A percentile compares a stretch with the other conserved stretches of the same genome.
Conservation (phyloP, 2,329 filamentous ascomycete genomes). For the Fusarium sp. region DNA sequence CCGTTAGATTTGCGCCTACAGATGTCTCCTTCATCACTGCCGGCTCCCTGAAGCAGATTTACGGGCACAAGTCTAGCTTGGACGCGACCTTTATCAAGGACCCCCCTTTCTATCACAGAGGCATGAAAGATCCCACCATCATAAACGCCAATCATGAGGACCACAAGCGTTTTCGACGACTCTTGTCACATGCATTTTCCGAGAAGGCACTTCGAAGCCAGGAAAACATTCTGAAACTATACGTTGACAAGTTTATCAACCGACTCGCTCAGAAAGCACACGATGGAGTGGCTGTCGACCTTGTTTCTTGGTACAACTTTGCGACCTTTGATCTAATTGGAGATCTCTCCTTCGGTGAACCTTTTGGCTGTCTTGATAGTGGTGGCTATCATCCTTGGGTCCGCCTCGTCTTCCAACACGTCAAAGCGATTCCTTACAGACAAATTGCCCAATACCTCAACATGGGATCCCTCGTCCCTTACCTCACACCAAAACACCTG, state of each 20-base stretch:
- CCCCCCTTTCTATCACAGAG: background rate
- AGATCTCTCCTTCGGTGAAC: slow-evolving; percentile 44
- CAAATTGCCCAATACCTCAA: background rate
- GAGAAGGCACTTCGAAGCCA: background rate
- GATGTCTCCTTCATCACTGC: background rate
- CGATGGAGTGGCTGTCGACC: background rate
- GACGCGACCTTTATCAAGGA: background rate
- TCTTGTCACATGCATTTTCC: background rate
- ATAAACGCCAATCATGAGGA: background rate
- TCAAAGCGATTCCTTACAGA: background rate
- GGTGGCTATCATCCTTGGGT: slow-evolving; percentile 3
- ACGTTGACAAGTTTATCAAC: background rate
- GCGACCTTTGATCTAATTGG: slow-evolving; percentile 48
- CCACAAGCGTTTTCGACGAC: background rate
- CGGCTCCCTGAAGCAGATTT: background rate
- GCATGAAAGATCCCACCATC: background rate
- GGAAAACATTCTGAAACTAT: background rate
- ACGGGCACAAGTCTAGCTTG: background rate
- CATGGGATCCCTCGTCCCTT: background rate
- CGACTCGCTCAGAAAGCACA: background rate
- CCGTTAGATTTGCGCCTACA: background rate
- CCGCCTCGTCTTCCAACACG: background rate
- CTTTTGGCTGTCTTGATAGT: slow-evolving; percentile 40
- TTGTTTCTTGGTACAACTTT: slow-evolving; percentile 43
- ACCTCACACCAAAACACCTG: background rate